Conservation (phyloP, 352 stramenopile species). For the Phytopythium aichiense region DNA sequence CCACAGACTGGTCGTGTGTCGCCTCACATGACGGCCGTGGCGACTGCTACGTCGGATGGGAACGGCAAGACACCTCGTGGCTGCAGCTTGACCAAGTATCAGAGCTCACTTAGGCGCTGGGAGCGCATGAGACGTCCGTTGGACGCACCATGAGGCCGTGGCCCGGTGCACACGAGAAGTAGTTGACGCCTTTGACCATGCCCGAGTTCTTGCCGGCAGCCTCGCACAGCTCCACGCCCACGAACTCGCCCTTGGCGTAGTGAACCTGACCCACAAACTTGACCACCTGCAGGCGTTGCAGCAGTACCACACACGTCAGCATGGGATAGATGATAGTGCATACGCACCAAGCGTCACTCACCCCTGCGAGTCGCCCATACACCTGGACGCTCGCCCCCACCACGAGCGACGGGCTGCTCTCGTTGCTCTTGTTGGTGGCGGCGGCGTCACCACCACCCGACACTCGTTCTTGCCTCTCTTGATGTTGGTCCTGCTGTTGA, state of each 20-base stretch:
- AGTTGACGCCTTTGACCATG: slow-evolving; percentile 55
- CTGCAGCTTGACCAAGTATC: background rate
- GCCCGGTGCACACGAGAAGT: slow-evolving; percentile 52
- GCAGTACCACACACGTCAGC: background rate
- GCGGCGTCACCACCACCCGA: background rate
- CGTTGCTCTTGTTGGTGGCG: background rate
- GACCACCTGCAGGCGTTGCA: slow-evolving; percentile 24
- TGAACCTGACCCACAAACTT: slow-evolving; percentile 62
- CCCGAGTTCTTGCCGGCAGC: slow-evolving; percentile 71
- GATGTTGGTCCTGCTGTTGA: background rate
- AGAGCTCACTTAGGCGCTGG: background rate
- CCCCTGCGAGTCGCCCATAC: slow-evolving; percentile 31
- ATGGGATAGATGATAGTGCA: too few relatives aligned
- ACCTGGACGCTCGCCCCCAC: slow-evolving; percentile 35
- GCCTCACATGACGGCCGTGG: background rate
- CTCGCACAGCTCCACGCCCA: slow-evolving; percentile 55
- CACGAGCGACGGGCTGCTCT: background rate
- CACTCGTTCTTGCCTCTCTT: background rate
- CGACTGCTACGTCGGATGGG: background rate
- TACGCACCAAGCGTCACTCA: slow-evolving; percentile 11
- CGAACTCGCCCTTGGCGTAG: slow-evolving; percentile 69
- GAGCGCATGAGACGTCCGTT: slow-evolving; percentile 24
- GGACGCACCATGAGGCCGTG: slow-evolving; percentile 71
- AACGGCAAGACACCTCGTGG: background rate
- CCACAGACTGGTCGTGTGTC: background rate